These are phyloP conservation scores for Puccinia hordei DNA, from an alignment of 1,284 basidiomycete genomes.

Conservation along the genomic window DNA sequence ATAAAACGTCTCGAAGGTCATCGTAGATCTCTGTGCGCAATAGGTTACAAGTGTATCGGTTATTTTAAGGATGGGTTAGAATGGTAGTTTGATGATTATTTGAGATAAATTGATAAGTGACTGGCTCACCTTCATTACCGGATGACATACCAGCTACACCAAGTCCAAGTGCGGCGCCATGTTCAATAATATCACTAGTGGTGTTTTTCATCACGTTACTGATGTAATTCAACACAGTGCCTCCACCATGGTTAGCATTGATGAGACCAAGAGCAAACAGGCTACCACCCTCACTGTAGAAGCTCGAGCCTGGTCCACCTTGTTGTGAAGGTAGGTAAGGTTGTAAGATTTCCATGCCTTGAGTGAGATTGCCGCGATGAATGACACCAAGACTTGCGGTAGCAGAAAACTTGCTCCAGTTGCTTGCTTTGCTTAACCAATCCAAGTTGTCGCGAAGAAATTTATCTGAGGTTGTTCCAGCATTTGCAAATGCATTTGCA, in stretches of 20 bases:
- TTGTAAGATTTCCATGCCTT: conserved; percentile 86
- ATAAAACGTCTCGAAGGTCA: conserved; percentile 80
- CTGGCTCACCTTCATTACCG: conserved; percentile 67
- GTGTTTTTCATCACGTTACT: conserved; percentile 69
- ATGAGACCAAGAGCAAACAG: conserved; percentile 92
- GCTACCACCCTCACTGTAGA: conserved; percentile 87
- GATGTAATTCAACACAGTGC: conserved; percentile 75
- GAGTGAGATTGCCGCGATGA: conserved; percentile 89
- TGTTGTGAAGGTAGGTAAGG: conserved; percentile 79
- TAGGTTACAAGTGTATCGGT: background rate
- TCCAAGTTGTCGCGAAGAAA: conserved; percentile 93
- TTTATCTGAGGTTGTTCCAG: conserved; percentile 87
- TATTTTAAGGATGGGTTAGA: background rate
- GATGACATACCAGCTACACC: conserved; percentile 91
- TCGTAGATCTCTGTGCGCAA: conserved; percentile 75
- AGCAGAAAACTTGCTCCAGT: conserved; percentile 96
- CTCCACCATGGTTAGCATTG: conserved; percentile 70
- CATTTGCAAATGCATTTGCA: conserved; percentile 92
- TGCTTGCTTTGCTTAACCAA: conserved; percentile 87
- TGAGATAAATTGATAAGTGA: background rate
- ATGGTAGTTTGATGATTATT: background rate
- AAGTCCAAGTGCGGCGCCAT: conserved; percentile 89
- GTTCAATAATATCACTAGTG: conserved; percentile 79
- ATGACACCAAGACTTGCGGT: conserved; percentile 94
- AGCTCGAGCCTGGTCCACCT: conserved; percentile 66